These are phyloP conservation scores for Cicer chorassanicum DNA, from an alignment of 306 rosid genomes.

Conservation along the genomic window DNA sequence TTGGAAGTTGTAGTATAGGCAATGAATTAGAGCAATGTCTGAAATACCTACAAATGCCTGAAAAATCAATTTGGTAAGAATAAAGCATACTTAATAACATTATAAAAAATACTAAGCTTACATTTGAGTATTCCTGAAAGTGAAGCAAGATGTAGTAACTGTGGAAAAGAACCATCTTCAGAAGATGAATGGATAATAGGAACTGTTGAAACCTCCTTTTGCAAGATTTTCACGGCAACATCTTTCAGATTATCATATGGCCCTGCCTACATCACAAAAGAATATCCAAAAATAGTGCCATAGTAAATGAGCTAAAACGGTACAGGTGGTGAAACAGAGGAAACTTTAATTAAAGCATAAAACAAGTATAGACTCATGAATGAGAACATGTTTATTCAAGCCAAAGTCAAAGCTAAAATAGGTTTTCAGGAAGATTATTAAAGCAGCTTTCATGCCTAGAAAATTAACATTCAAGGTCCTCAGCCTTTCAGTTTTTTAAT, in stretches of 20 bases:
- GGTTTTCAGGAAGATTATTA: background rate
- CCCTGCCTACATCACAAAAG: constrained; percentile 65
- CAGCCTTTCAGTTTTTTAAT: constrained; percentile 19
- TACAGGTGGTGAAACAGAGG: constrained; percentile 5
- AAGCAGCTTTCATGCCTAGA: constrained; percentile 23
- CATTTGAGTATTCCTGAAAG: constrained; percentile 91
- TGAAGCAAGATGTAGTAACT: constrained; percentile 89
- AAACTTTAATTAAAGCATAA: background rate
- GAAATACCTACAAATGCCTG: constrained; percentile 97
- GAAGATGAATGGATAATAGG: constrained; percentile 81
- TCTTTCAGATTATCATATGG: constrained; percentile 89
- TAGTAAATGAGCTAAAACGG: background rate
- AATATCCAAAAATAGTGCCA: constrained; percentile 26
- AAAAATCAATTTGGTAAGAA: constrained; percentile 59
- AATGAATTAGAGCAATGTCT: constrained; percentile 75
- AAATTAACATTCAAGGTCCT: constrained; percentile 31
- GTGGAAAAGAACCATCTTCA: constrained; percentile 85
- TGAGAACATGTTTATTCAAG: constrained; percentile 5
- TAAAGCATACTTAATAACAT: constrained; percentile 28
- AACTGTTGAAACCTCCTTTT: constrained; percentile 82
- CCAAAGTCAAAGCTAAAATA: constrained; percentile 26
- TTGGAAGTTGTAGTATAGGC: constrained; percentile 86
- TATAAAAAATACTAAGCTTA: constrained; percentile 49
- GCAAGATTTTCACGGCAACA: constrained; percentile 77
- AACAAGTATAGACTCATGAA: constrained; percentile 9